Evolutionary conservation across 169 alveolate genomes (phyloP).

Genomic region (Blepharisma undulans): DNA sequence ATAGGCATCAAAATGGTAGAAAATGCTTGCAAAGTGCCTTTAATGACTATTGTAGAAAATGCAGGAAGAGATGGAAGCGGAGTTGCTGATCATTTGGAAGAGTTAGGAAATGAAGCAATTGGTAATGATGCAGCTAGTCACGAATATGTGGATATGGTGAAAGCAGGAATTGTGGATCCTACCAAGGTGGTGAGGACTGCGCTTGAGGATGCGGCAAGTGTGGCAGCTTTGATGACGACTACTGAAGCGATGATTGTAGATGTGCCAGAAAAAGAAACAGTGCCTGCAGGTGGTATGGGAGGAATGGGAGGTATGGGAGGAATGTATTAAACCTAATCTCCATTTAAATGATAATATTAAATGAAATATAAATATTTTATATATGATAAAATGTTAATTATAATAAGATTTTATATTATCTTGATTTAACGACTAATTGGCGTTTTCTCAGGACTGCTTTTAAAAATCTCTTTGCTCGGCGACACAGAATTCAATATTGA

Average conservation of each 20-base stretch:
- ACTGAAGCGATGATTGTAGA: constrained; percentile 96
- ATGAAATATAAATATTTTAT: too few relatives aligned
- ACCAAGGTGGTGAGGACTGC: constrained; percentile 99
- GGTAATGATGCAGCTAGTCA: constrained; percentile 98
- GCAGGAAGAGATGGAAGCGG: constrained; percentile 99
- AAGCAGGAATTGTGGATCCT: constrained; percentile 97
- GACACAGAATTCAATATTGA: neutral
- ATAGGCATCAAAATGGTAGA: constrained; percentile 95
- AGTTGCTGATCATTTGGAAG: constrained; percentile 93
- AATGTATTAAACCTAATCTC: neutral
- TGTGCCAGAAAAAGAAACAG: constrained; percentile 51
- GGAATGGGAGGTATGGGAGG: constrained; percentile 24
- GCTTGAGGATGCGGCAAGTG: constrained; percentile 97
- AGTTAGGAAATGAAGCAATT: constrained; percentile 73
- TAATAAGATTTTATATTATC: neutral
- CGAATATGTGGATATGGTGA: constrained; percentile 92
- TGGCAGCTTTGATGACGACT: constrained; percentile 97
- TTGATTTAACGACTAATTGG: neutral
- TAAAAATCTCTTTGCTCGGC: neutral
- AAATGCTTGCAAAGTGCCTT: constrained; percentile 96
- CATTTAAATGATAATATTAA: neutral
- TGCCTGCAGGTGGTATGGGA: constrained; percentile 39
- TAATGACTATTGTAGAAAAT: constrained; percentile 95
- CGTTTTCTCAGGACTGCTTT: neutral
- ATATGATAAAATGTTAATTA: too few relatives aligned